Percentiles rank a stretch among this genome's conserved stretches.
These are phyloP conservation scores for Boletus reticulatus DNA, from an alignment of 768 basidiomycete species.

Conservation along the genomic window DNA sequence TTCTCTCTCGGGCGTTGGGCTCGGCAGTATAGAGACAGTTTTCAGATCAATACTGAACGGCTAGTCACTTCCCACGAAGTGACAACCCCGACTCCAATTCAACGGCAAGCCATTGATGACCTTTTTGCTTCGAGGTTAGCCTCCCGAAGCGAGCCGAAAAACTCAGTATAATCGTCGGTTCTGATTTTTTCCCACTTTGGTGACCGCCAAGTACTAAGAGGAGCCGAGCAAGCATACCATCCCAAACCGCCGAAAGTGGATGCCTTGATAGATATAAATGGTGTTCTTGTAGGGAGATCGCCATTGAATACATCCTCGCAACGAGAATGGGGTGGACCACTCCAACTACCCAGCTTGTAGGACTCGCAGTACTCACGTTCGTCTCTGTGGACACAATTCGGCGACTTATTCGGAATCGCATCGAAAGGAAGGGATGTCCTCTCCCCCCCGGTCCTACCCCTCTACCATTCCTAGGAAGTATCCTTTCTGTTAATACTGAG, in stretches of 20 bases:
- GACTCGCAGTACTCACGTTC: constrained; percentile 1
- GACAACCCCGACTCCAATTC: no score
- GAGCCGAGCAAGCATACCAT: not conserved
- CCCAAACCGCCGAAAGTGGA: not conserved
- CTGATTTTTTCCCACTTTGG: no score
- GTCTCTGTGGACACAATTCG: not conserved
- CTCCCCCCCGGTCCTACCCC: constrained; percentile 21
- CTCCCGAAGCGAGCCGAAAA: no score
- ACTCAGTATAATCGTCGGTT: no score
- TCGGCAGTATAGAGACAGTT: no score
- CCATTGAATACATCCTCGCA: not conserved
- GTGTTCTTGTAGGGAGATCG: not conserved
- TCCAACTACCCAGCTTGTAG: constrained; percentile 4
- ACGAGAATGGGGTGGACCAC: constrained; percentile 5
- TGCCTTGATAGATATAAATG: constrained; percentile 1
- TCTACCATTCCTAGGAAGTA: constrained; percentile 20
- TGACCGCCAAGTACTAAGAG: no score
- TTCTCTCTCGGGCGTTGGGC: no score
- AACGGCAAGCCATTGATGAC: no score
- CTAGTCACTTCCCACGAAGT: no score
- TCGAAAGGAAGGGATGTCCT: constrained; percentile 12
- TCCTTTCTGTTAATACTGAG: constrained; percentile 9
- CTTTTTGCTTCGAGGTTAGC: no score
- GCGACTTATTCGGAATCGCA: constrained; percentile 1
- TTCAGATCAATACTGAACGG: no score